Percentiles rank a stretch among this genome's conserved stretches.
These are phyloP conservation scores for Aspergillus intermedius DNA, from an alignment of 2,329 filamentous ascomycete species.

Conservation along the genomic window DNA sequence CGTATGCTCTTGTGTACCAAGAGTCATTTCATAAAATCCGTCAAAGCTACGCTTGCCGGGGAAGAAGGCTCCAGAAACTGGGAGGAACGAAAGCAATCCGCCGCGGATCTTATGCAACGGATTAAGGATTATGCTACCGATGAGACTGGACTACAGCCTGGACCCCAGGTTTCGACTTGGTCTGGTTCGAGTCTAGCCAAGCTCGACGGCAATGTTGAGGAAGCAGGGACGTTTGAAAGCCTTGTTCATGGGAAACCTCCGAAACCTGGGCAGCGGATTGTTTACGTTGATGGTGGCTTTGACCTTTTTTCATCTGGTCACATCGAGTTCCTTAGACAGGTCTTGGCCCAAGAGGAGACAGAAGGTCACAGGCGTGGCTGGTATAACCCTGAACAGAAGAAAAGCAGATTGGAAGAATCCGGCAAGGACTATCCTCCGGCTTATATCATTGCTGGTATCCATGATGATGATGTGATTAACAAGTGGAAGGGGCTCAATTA, in stretches of 20 bases:
- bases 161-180: conserved; percentile 84
- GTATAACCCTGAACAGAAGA: conserved; percentile 60
- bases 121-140: conserved; percentile 85
- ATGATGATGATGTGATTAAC: conserved; percentile 94
- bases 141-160: conserved; percentile 68
- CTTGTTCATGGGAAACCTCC: conserved; percentile 67
- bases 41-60: conserved; percentile 62
- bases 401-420: conserved; percentile 55
- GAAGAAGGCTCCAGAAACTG: conserved; percentile 64
- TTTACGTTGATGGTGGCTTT: conserved; percentile 95
- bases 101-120: conserved; percentile 64
- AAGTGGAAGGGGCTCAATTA: conserved; percentile 96
- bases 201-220: conserved; percentile 42
- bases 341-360: conserved; percentile 66
- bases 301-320: conserved; percentile 96
- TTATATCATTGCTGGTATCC: conserved; percentile 87
- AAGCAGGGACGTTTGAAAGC: conserved; percentile 59
- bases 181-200: conserved; percentile 35
- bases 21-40: conserved; percentile 81
- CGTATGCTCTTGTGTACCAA: conserved; percentile 96
- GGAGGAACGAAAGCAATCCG: conserved; percentile 59
- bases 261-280: conserved; percentile 70
- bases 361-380: conserved; percentile 64
- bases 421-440: conserved; percentile 72
- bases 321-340: conserved; percentile 83